A percentile compares a stretch with the other conserved stretches of the same genome.
Conservation (phyloP, 1,284 basidiomycete genomes). For the Phlebopus sp. region DNA sequence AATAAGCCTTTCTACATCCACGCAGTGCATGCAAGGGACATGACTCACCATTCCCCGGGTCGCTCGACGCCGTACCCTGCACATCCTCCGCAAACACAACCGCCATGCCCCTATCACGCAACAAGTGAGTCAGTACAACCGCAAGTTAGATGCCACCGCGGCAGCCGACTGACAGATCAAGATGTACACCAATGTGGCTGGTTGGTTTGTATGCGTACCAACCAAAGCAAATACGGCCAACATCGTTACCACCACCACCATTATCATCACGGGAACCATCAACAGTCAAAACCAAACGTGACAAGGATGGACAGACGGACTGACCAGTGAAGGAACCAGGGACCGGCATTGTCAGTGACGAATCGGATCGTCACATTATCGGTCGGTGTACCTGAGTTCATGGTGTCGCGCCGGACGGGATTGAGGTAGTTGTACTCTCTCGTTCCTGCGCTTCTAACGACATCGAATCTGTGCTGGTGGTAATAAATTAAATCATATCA, state of each 20-base stretch:
- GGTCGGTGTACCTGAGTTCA: slow-evolving; percentile 10
- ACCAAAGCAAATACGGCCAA: no score
- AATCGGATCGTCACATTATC: slow-evolving; percentile 28
- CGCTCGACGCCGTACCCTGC: no score
- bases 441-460: slow-evolving; percentile 13
- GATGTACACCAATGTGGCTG: slow-evolving; percentile 25
- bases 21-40: no score
- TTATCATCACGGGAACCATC: not conserved
- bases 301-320: not conserved
- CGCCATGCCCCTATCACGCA: no score
- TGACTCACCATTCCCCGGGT: no score
- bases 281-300: not conserved
- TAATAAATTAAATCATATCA: not conserved
- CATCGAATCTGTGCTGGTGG: slow-evolving; percentile 34
- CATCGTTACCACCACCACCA: no score
- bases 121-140: no score
- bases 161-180: slow-evolving; percentile 16
- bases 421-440: slow-evolving; percentile 18
- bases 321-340: slow-evolving; percentile 19
- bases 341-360: slow-evolving; percentile 25
- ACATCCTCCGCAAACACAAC: no score
- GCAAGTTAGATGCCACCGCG: no score
- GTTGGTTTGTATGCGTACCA: no score
- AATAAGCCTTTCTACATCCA: no score
- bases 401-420: slow-evolving; percentile 16